These are phyloP conservation scores for Echria macrotheca DNA, from an alignment of 495 filamentous ascomycete species.

Conservation along the genomic window DNA sequence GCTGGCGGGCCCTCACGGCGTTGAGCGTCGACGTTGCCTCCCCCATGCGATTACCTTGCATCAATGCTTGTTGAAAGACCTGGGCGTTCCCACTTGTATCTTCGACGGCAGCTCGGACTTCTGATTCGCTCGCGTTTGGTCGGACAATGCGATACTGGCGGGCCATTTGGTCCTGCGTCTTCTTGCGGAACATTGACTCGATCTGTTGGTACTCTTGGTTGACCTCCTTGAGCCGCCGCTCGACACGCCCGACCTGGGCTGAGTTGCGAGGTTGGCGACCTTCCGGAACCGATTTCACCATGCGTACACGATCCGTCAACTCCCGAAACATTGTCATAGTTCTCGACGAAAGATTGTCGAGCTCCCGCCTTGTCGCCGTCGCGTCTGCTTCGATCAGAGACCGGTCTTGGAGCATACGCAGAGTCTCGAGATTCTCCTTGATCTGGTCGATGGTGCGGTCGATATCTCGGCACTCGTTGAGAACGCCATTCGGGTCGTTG, in stretches of 20 bases:
- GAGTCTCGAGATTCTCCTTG: conserved; percentile 55
- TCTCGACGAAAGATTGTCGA: conserved; percentile 57
- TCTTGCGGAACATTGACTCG: conserved; percentile 70
- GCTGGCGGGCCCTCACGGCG: conserved; percentile 76
- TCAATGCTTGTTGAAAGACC: conserved; percentile 78
- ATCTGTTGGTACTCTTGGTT: conserved; percentile 74
- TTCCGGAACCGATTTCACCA: conserved; percentile 73
- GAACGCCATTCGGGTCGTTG: conserved; percentile 61
- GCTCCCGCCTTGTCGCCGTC: conserved; percentile 47
- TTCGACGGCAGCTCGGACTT: conserved; percentile 71
- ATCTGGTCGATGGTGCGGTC: conserved; percentile 70
- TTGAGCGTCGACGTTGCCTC: conserved; percentile 72
- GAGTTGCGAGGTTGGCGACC: conserved; percentile 62
- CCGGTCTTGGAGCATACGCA: conserved; percentile 53
- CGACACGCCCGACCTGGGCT: conserved; percentile 72
- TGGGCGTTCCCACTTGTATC: conserved; percentile 60
- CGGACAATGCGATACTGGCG: conserved; percentile 86
- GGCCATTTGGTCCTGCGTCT: conserved; percentile 73
- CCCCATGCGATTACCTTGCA: conserved; percentile 65
- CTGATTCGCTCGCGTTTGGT: conserved; percentile 75
- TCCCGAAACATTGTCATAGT: conserved; percentile 76
- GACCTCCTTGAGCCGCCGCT: conserved; percentile 69
- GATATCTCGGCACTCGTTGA: conserved; percentile 78
- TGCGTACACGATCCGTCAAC: conserved; percentile 67
- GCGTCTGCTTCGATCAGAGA: conserved; percentile 56